Conservation (phyloP, 2,329 filamentous ascomycete genomes). For the Nannizzia gypsea region DNA sequence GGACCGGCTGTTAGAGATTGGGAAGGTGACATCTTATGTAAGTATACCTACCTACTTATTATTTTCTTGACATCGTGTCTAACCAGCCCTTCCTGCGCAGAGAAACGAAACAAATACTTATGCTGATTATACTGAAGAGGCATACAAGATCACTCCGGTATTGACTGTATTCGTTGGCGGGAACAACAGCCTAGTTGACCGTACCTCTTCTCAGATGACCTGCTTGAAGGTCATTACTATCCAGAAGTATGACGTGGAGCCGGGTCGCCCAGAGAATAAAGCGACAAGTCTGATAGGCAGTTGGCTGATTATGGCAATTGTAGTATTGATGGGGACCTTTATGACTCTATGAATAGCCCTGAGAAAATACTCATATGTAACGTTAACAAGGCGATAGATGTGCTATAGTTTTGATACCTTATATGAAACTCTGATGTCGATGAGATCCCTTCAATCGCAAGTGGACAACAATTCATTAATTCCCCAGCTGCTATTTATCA, state of each 20-base stretch:
- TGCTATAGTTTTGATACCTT: no score
- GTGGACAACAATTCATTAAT: no score
- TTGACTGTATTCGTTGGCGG: constrained; percentile 11
- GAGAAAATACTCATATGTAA: not conserved
- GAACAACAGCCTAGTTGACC: constrained; percentile 9
- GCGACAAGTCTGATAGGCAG: not conserved
- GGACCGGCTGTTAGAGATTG: not conserved
- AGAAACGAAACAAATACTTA: constrained; percentile 4
- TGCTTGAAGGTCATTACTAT: constrained; percentile 14
- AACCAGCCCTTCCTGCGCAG: constrained; percentile 1
- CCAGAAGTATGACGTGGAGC: not conserved
- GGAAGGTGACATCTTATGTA: not conserved
- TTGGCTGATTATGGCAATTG: not conserved
- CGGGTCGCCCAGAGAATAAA: not conserved
- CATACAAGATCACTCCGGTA: constrained; percentile 13
- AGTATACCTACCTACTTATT: not conserved
- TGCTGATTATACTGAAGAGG: constrained; percentile 5
- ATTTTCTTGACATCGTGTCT: not conserved
- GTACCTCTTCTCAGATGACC: constrained; percentile 13
- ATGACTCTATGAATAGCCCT: not conserved
- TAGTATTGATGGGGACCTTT: not conserved
- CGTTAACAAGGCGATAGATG: no score
- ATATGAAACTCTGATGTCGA: no score
- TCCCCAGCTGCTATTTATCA: no score
- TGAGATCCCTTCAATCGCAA: no score